phyloP scores from a whole-genome alignment of 2,329 filamentous ascomycete species.

The Botrytis porri region DNA sequence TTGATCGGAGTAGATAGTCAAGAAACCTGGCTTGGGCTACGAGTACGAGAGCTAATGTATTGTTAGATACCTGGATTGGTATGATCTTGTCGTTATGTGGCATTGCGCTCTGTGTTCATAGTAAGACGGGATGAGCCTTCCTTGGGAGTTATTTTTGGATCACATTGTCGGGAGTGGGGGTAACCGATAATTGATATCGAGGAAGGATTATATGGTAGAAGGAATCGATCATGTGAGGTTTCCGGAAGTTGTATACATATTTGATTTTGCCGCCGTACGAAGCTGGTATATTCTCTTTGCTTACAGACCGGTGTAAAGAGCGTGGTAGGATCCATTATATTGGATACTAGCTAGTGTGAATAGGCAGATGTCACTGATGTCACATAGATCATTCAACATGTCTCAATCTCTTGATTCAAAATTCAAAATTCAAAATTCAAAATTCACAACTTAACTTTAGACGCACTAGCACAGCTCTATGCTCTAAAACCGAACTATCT shows the following conservation, averaged over 20 bases:
- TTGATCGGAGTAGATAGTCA: neutral
- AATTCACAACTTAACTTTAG: neutral
- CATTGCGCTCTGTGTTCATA: conserved; percentile 80
- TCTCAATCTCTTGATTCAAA: neutral
- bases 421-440: neutral
- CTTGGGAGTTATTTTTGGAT: conserved; percentile 8
- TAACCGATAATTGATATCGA: neutral
- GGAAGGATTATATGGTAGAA: neutral
- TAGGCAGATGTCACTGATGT: neutral
- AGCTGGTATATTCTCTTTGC: neutral
- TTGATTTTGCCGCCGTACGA: neutral
- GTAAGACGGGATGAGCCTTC: conserved; percentile 43
- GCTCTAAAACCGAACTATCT: neutral
- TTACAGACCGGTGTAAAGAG: neutral
- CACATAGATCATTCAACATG: neutral
- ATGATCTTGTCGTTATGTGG: conserved; percentile 76
- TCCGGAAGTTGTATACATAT: neutral
- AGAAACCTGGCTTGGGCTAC: neutral
- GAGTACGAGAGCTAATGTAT: neutral
- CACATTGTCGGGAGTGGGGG: neutral
- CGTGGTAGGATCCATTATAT: neutral
- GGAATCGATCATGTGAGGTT: neutral
- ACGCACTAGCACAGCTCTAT: conserved; percentile 13
- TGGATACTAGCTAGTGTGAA: neutral
- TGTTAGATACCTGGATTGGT: conserved; percentile 74